These are phyloP conservation scores for Kuraishia hungarica DNA, from an alignment of 805 yeast species.

Conservation along the genomic window DNA sequence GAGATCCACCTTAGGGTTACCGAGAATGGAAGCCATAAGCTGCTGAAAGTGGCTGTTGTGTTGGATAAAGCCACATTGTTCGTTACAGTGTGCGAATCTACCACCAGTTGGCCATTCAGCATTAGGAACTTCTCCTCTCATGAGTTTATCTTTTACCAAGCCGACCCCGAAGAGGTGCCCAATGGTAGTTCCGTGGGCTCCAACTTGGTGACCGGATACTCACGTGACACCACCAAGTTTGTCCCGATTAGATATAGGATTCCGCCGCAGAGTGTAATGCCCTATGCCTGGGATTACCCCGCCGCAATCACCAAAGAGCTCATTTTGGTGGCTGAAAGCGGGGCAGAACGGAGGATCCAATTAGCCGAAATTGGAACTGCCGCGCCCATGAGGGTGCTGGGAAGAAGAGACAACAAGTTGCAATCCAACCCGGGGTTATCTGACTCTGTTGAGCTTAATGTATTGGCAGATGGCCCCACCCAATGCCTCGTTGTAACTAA, in stretches of 20 bases:
- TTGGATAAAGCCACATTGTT: conserved; percentile 81
- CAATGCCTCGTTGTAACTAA: conserved; percentile 81
- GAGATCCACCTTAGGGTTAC: conserved; percentile 64
- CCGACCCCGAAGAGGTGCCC: conserved; percentile 44
- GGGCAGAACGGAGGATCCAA: conserved; percentile 70
- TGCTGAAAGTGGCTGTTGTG: conserved; percentile 64
- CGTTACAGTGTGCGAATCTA: conserved; percentile 64
- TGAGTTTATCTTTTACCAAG: conserved; percentile 83
- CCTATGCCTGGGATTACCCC: conserved; percentile 97
- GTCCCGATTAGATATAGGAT: conserved; percentile 74
- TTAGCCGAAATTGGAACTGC: conserved; percentile 89
- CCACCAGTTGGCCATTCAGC: conserved; percentile 85
- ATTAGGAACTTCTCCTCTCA: conserved; percentile 81
- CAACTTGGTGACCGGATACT: conserved; percentile 49
- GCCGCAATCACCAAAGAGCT: conserved; percentile 81
- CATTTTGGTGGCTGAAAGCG: conserved; percentile 53
- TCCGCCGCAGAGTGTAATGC: conserved; percentile 92
- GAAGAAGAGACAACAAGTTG: conserved; percentile 17
- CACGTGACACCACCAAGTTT: conserved; percentile 49
- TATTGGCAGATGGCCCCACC: conserved; percentile 93
- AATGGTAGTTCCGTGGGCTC: conserved; percentile 32
- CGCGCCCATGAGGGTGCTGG: conserved; percentile 62
- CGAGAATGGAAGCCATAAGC: conserved; percentile 51
- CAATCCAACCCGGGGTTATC: conserved; percentile 9
- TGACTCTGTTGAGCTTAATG: conserved; percentile 74